Base-by-base conservation (phyloP, 768 basidiomycete genomes). In the Rhodotorula kratochvilovae region DNA sequence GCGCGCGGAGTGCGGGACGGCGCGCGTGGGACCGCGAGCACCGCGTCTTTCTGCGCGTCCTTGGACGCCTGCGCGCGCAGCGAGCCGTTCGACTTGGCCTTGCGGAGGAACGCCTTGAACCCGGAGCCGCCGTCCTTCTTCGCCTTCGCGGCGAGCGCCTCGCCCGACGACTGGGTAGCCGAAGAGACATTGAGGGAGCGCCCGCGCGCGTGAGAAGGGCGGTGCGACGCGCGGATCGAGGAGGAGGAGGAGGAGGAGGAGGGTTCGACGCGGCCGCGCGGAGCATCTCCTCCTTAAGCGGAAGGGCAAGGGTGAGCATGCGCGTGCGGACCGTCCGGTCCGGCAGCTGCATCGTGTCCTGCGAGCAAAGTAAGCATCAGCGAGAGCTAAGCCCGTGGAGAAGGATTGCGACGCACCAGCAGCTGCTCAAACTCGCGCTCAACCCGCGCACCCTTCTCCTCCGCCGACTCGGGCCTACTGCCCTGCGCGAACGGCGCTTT, bases 291-390 rank as follows among this genome's bases (percentile, higher is more conserved):
- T 90, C 91, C 79, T 95, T 95, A 61, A 95, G 89, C 2, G 88
- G 87, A 0, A 87, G 82, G 67, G 94, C 90, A 86, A 95, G 90
- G 25, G 86, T 87, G 59, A 84, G 83, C 27, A 94, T 85, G 80
- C 91, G 91, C 2, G 87, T 88, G 15, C 92, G 85, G 33, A 92
- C 82, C 5, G 86, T 55, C 1, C 27, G 86, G 13, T 85, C 81
- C 7, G 92, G 92, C 31, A 94, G 91, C 81, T 94, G 91, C 62
- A 94, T 86, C 68, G 92, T 90, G 79, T 94, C 90, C 91, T 93
- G 10, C 27, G 27, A 17, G 25, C 51, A 0, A 51, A 50, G 61
- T 35, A n/a, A n/a, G n/a, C n/a, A n/a, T n/a, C n/a, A n/a, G n/a
- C n/a, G n/a, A n/a, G n/a, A n/a, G n/a, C n/a, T n/a, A n/a, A n/a